Evolutionary conservation across 1,284 basidiomycete species (phyloP).

Genomic region (Agaricales sp.): DNA sequence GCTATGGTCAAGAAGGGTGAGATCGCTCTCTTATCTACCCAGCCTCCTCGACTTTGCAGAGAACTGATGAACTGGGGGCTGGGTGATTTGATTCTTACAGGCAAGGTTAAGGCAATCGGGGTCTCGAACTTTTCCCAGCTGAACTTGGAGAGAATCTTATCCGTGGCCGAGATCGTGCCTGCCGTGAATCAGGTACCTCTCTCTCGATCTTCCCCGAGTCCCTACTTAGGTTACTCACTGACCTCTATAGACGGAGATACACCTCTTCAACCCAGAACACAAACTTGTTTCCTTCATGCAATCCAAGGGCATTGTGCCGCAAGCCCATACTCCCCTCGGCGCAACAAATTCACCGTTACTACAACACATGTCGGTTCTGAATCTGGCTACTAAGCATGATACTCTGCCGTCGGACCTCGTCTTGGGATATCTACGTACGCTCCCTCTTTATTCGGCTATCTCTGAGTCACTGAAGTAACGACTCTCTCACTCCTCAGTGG

Average conservation of each 20-base stretch:
- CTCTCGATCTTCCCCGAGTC: background rate
- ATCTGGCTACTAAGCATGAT: slow-evolving; percentile 28
- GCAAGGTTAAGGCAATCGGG: slow-evolving; percentile 24
- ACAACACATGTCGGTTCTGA: slow-evolving; percentile 27
- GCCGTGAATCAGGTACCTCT: slow-evolving; percentile 31
- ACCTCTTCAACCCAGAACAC: slow-evolving; percentile 64
- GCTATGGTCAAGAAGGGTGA: slow-evolving; percentile 29
- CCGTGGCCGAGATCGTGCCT: slow-evolving; percentile 22
- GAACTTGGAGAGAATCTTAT: slow-evolving; percentile 27
- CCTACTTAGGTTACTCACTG: slow-evolving; percentile 1
- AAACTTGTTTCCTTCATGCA: slow-evolving; percentile 59
- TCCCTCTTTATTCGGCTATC: slow-evolving; percentile 15
- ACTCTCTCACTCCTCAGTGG: slow-evolving; percentile 28
- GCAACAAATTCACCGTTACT: slow-evolving; percentile 28
- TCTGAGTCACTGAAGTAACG: slow-evolving; percentile 9
- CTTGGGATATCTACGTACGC: slow-evolving; percentile 31
- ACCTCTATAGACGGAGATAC: slow-evolving; percentile 30
- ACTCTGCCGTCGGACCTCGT: slow-evolving; percentile 25
- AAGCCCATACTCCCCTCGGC: slow-evolving; percentile 40
- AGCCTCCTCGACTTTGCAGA: background rate
- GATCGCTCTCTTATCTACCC: slow-evolving; percentile 3
- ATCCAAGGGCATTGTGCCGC: slow-evolving; percentile 52
- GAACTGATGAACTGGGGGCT: too few species aligned
- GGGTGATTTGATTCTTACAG: slow-evolving; percentile 19
- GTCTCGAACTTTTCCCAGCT: slow-evolving; percentile 36